Conservation (phyloP, 805 yeast species). For the Barnettozyma botsteinii region DNA sequence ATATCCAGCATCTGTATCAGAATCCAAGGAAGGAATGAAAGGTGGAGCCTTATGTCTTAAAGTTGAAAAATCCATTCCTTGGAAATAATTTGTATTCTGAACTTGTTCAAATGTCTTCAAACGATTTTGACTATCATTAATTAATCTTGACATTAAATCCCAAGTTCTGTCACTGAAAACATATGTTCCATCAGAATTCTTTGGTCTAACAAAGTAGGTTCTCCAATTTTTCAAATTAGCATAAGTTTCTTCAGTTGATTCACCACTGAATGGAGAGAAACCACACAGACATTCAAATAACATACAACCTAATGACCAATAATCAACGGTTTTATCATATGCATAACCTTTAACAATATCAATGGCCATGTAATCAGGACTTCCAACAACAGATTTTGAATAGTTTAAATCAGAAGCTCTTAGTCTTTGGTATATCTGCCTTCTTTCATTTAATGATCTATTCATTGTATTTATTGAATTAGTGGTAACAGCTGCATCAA, state of each 20-base stretch:
- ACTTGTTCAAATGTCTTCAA: conserved; percentile 77
- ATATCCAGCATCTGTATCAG: conserved; percentile 97
- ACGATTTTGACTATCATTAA: conserved; percentile 74
- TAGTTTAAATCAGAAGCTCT: conserved; percentile 72
- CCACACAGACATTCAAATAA: conserved; percentile 94
- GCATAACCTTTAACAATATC: conserved; percentile 85
- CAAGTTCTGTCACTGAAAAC: conserved; percentile 96
- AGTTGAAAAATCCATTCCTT: conserved; percentile 73
- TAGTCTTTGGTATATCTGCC: conserved; percentile 71
- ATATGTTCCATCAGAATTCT: conserved; percentile 81
- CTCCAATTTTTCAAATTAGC: conserved; percentile 91
- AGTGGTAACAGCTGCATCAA: conserved; percentile 57
- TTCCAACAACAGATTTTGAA: conserved; percentile 95
- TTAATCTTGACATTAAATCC: conserved; percentile 74
- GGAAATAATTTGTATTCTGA: conserved; percentile 71
- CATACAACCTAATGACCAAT: conserved; percentile 98
- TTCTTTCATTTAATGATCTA: conserved; percentile 80
- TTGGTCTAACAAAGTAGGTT: conserved; percentile 82
- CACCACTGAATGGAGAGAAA: conserved; percentile 95
- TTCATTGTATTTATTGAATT: conserved; percentile 46
- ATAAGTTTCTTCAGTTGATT: conserved; percentile 90
- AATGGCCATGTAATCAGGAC: conserved; percentile 98
- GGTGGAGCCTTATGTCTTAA: conserved; percentile 79
- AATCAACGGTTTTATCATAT: conserved; percentile 94
- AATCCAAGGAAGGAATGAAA: conserved; percentile 92